Evolutionary conservation across 768 basidiomycete species (phyloP).

Genomic region (Tremella yokohamensis): DNA sequence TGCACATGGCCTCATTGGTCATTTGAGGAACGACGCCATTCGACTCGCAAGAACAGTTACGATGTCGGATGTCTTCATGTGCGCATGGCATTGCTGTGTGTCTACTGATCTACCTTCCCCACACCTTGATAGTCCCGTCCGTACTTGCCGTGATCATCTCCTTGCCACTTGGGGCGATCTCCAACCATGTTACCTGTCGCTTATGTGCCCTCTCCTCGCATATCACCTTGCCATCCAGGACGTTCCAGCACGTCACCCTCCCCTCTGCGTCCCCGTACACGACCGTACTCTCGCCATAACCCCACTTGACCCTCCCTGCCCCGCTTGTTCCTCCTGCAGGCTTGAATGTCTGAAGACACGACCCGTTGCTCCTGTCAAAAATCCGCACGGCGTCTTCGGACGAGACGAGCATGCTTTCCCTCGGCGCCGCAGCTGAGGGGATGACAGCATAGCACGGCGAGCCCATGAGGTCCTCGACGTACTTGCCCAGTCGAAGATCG

Average conservation of each 20-base stretch:
- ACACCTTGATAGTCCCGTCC: slow-evolving; percentile 87
- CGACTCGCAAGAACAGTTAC: no score
- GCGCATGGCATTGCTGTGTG: no score
- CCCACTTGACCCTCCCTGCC: slow-evolving; percentile 67
- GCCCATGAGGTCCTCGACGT: slow-evolving; percentile 84
- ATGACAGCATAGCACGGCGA: slow-evolving; percentile 80
- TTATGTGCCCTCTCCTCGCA: slow-evolving; percentile 59
- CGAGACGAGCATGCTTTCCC: slow-evolving; percentile 72
- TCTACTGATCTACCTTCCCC: slow-evolving; percentile 52
- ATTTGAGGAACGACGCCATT: no score
- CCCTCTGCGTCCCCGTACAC: slow-evolving; percentile 89
- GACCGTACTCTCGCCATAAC: slow-evolving; percentile 74
- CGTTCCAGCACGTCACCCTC: slow-evolving; percentile 84
- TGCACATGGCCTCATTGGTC: no score
- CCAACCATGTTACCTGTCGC: slow-evolving; percentile 85
- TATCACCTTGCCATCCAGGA: slow-evolving; percentile 62
- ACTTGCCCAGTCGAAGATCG: slow-evolving; percentile 87
- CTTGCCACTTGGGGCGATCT: slow-evolving; percentile 75
- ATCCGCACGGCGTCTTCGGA: slow-evolving; percentile 81
- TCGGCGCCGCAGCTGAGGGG: slow-evolving; percentile 58
- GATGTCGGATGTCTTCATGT: no score
- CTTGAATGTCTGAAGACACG: slow-evolving; percentile 75
- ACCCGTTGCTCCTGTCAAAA: slow-evolving; percentile 77
- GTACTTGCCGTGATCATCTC: slow-evolving; percentile 87
- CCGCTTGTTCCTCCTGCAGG: slow-evolving; percentile 54